Evolutionary conservation across 225 moss, liverwort and hornwort species (phyloP), one percentile per base, ranked within the genome.

Genomic region (Sphagnum contortum): DNA sequence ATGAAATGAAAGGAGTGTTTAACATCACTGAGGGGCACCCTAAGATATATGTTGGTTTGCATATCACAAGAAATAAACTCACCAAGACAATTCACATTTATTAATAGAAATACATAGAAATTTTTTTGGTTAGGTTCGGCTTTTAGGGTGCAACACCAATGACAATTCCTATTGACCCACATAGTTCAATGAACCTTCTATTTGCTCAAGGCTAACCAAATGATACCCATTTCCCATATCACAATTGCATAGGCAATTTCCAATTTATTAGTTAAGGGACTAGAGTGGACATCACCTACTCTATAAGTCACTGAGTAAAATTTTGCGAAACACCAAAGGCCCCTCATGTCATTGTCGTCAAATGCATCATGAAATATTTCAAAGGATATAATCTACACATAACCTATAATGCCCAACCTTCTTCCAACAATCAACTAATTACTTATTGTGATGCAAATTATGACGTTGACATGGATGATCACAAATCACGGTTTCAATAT

Each of bases 371-470:
- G 29, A 55, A 44, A 4, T 66, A 66, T n/a, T 7, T 66, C 44
- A 9, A 47, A 45, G 57, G 56, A 46, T 45, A 8, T 66, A 56
- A 3, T 3, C 44, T 8, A 9, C 10, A 2, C 12, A 3, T 2
- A 8, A 29, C 29, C 29, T 29, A 29, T 1, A 29, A 29, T 29
- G 29, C 29, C 29, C 1, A 29, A 1, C 29, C 29, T 29, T 29
- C 29, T 29, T 29, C 29, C 29, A 29, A 29, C 29, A 52, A 66
- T 13, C 46, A 6, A 48, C 55, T 66, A 5, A 10, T 8, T 5
- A 49, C 14, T 6, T 61, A 60, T 51, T 61, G 60, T 46, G 50
- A 69, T 61, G 68, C 60, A 45, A 49, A 69, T 45, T 69, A 48
- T 50, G 60, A 49, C 2, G 59, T 9, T 4, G 13, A 69, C 46